A percentile compares a stretch with the other conserved stretches of the same genome.
Evolutionary conservation across 83 land plant species (phyloP).

Genomic region (Diphasiastrum complanatum): DNA sequence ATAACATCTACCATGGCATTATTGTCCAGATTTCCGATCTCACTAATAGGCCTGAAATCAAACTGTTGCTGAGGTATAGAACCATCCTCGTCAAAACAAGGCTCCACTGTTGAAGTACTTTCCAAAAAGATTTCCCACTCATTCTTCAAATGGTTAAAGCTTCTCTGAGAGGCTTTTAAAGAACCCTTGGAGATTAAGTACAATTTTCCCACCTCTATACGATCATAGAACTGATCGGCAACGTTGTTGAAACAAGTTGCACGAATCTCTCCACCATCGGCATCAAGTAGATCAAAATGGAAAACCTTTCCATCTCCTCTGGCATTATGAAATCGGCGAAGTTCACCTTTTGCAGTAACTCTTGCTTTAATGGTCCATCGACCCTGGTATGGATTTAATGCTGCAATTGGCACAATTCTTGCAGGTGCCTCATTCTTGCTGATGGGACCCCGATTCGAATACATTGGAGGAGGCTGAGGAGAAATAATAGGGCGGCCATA

Average conservation of each 20-base stretch:
- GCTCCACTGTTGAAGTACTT: slow-evolving; percentile 59
- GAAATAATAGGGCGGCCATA: slow-evolving; percentile 43
- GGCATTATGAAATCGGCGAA: slow-evolving; percentile 87
- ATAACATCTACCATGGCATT: slow-evolving; percentile 72
- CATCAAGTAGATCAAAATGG: slow-evolving; percentile 89
- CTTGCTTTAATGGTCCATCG: slow-evolving; percentile 96
- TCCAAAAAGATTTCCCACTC: slow-evolving; percentile 94
- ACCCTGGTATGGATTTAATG: slow-evolving; percentile 94
- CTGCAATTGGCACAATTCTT: slow-evolving; percentile 78
- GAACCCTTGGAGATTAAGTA: slow-evolving; percentile 83
- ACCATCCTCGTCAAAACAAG: slow-evolving; percentile 70
- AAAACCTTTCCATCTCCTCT: slow-evolving; percentile 94
- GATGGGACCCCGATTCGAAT: slow-evolving; percentile 66
- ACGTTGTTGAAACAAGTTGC: slow-evolving; percentile 88
- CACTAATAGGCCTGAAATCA: slow-evolving; percentile 70
- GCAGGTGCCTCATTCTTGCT: slow-evolving; percentile 86
- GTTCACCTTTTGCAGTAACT: slow-evolving; percentile 82
- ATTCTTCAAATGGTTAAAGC: slow-evolving; percentile 86
- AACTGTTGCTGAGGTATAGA: slow-evolving; percentile 79
- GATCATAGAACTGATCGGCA: slow-evolving; percentile 75
- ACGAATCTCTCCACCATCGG: slow-evolving; percentile 92
- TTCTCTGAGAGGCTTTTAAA: slow-evolving; percentile 87
- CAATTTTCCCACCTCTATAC: slow-evolving; percentile 66
- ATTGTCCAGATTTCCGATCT: slow-evolving; percentile 63
- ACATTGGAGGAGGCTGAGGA: slow-evolving; percentile 70